phyloP scores from a whole-genome alignment of 257 asterid genomes.

The Haberlea rhodopensis region DNA sequence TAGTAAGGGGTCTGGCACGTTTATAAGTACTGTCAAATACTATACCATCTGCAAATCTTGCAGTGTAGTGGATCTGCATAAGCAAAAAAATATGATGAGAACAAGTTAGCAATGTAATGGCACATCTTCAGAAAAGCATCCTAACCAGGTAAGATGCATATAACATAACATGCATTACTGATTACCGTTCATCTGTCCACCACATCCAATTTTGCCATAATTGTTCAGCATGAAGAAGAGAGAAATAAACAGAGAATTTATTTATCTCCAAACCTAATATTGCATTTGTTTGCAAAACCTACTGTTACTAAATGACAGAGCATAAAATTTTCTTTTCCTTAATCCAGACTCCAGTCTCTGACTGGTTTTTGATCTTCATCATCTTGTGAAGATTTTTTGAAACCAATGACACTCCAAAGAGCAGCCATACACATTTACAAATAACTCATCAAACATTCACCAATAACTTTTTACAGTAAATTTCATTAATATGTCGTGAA shows the following conservation, averaged over 20 bases:
- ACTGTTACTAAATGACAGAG: too few species aligned
- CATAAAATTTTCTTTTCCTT: too few species aligned
- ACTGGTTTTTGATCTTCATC: too few species aligned
- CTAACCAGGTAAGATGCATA: background rate
- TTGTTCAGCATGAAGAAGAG: too few species aligned
- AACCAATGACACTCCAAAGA: background rate
- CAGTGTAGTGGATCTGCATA: slow-evolving; percentile 77
- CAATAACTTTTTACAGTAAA: too few species aligned
- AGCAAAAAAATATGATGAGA: slow-evolving; percentile 15
- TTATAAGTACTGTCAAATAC: slow-evolving; percentile 84
- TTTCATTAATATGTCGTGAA: too few species aligned
- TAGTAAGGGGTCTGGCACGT: slow-evolving; percentile 81
- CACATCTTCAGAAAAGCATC: background rate
- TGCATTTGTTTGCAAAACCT: too few species aligned
- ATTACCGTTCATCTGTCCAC: background rate
- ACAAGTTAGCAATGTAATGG: background rate
- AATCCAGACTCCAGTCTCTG: too few species aligned
- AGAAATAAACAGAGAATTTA: too few species aligned
- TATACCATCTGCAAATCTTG: slow-evolving; percentile 78
- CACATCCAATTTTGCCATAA: background rate
- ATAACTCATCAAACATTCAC: background rate
- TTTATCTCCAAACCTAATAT: too few species aligned
- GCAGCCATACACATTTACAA: background rate
- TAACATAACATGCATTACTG: background rate
- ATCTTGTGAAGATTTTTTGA: too few species aligned